Conservation (phyloP, 2,329 filamentous ascomycete genomes). For the Alternaria sp. region DNA sequence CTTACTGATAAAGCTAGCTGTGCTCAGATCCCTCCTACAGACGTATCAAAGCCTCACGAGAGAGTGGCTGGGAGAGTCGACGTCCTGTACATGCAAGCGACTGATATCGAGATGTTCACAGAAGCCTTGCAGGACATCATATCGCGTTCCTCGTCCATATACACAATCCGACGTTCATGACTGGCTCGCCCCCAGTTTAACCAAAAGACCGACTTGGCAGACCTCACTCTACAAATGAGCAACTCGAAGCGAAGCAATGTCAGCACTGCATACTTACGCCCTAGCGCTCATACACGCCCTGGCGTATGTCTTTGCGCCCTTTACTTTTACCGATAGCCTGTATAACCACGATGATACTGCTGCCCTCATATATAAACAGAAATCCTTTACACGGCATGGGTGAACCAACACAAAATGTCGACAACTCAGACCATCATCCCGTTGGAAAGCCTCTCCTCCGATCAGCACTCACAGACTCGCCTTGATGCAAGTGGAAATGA, state of each 20-base stretch:
- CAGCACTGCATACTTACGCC: background rate
- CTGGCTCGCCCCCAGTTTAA: background rate
- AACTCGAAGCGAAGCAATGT: background rate
- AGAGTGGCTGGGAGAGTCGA: no score
- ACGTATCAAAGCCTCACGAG: no score
- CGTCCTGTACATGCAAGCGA: background rate
- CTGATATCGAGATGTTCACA: background rate
- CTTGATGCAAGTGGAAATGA: background rate
- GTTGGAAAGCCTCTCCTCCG: background rate
- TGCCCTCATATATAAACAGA: background rate
- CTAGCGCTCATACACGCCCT: background rate
- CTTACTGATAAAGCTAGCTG: no score
- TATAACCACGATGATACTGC: background rate
- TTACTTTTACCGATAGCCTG: background rate
- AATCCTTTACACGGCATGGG: no score
- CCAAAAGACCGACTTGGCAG: background rate
- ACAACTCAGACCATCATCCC: background rate
- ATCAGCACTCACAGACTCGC: background rate
- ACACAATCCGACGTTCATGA: background rate
- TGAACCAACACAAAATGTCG: background rate
- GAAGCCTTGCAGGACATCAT: background rate
- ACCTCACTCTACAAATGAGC: background rate
- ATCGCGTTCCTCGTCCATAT: background rate
- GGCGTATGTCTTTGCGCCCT: background rate
- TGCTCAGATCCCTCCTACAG: no score